Evolutionary conservation across 305 asterid species (phyloP).

Genomic region (Galium porrigens): DNA sequence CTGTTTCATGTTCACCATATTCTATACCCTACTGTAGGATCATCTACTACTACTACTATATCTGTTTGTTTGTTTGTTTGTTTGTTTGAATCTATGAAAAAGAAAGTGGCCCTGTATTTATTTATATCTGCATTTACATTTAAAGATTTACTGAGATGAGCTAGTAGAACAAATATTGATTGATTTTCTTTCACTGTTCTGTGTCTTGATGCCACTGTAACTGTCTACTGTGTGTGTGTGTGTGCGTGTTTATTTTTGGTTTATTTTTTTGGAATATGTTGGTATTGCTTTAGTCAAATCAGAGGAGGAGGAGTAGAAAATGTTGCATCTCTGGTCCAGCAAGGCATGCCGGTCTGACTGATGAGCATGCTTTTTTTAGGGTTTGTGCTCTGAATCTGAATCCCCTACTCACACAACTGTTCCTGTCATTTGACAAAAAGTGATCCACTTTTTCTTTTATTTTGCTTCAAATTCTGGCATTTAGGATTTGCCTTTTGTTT

Average conservation of each 20-base stretch:
- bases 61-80: background rate
- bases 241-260: background rate
- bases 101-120: background rate
- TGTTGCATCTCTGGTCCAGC: conserved; percentile 13
- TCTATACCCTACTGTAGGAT: conserved; percentile 2
- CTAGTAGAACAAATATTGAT: background rate
- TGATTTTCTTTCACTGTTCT: conserved; percentile 8
- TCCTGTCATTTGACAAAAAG: conserved; percentile 12
- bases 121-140: background rate
- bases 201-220: background rate
- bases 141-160: too few species aligned
- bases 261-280: background rate
- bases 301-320: conserved; percentile 6
- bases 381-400: conserved; percentile 9
- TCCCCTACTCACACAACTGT: conserved; percentile 5
- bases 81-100: conserved; percentile 1
- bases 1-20: conserved; percentile 9
- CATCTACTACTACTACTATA: background rate
- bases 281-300: conserved; percentile 30
- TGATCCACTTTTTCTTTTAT: background rate
- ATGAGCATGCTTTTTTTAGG: conserved; percentile 13
- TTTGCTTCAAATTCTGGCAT: background rate
- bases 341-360: conserved; percentile 9
- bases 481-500: conserved; percentile 3
- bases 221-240: background rate